Evolutionary conservation across 768 basidiomycete genomes (phyloP).

Genomic region (Podaxis mareebaensis): DNA sequence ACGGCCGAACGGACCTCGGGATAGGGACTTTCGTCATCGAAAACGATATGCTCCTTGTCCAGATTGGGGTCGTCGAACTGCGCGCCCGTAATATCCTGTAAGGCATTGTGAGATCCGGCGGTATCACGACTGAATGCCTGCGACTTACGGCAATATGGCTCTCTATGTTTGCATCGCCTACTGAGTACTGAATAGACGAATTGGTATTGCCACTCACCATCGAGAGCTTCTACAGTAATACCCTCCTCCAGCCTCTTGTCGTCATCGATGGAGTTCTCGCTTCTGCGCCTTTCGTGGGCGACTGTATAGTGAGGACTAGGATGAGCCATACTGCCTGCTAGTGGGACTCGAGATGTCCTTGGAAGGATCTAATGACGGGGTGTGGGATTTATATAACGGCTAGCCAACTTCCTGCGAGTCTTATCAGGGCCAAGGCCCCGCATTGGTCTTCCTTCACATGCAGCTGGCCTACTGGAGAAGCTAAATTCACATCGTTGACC

Average conservation of each 20-base stretch:
- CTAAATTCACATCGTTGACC: background rate
- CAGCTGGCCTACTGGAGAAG: background rate
- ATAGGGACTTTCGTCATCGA: constrained; percentile 74
- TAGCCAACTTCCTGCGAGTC: background rate
- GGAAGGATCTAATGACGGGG: background rate
- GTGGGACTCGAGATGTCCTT: constrained; percentile 14
- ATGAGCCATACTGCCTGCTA: constrained; percentile 4
- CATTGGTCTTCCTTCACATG: constrained; percentile 10
- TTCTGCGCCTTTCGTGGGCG: background rate
- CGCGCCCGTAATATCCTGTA: constrained; percentile 34
- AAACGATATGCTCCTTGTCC: constrained; percentile 38
- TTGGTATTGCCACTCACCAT: background rate
- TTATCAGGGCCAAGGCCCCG: background rate
- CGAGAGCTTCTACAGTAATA: background rate
- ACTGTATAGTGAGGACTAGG: constrained; percentile 8
- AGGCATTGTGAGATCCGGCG: background rate
- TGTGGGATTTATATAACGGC: constrained; percentile 8
- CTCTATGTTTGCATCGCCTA: constrained; percentile 19
- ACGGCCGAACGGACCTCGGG: constrained; percentile 74
- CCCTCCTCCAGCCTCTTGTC: constrained; percentile 14
- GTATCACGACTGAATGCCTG: background rate
- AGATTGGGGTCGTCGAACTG: constrained; percentile 47
- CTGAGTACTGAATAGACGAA: background rate
- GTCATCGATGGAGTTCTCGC: background rate
- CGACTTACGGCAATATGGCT: constrained; percentile 31